phyloP scores from a whole-genome alignment of 1,284 basidiomycete genomes.

The Ustilago loliicola region DNA sequence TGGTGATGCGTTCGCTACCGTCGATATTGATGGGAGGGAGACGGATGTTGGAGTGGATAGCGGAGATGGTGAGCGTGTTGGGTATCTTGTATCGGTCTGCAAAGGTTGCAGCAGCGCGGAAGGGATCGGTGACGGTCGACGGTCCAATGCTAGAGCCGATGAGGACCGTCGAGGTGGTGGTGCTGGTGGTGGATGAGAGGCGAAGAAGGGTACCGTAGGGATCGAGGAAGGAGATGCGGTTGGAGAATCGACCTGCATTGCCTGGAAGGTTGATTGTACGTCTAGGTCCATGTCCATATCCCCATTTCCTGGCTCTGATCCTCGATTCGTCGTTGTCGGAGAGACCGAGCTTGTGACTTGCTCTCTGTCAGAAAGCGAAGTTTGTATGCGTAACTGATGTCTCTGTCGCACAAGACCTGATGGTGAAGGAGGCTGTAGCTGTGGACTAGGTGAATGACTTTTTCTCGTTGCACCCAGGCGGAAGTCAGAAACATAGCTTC shows the following conservation, averaged over 20 bases:
- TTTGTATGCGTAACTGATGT: conserved; percentile 29
- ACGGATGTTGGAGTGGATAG: conserved; percentile 7
- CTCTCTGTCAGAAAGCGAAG: not conserved
- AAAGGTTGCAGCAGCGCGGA: conserved; percentile 10
- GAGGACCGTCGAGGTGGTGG: not conserved
- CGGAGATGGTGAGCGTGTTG: conserved; percentile 12
- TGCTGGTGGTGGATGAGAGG: not conserved
- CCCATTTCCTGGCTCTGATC: conserved; percentile 2
- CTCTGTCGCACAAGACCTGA: conserved; percentile 10
- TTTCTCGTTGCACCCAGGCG: conserved; percentile 17
- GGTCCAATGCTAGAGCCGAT: not conserved
- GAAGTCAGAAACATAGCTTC: conserved; percentile 32
- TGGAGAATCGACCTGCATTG: conserved; percentile 48
- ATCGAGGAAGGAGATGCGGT: conserved; percentile 21
- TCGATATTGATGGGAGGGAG: not conserved
- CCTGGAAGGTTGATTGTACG: conserved; percentile 34
- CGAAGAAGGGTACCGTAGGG: conserved; percentile 6
- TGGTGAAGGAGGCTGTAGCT: conserved; percentile 18
- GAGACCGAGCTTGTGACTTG: not conserved
- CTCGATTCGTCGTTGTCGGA: not conserved
- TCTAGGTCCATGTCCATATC: conserved; percentile 42
- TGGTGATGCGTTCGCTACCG: not conserved
- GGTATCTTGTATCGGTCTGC: conserved; percentile 26
- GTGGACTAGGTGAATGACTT: conserved; percentile 17
- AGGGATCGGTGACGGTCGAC: conserved; percentile 12